These are phyloP conservation scores for Cudoniella acicularis DNA, from an alignment of 495 filamentous ascomycete species.

Conservation along the genomic window DNA sequence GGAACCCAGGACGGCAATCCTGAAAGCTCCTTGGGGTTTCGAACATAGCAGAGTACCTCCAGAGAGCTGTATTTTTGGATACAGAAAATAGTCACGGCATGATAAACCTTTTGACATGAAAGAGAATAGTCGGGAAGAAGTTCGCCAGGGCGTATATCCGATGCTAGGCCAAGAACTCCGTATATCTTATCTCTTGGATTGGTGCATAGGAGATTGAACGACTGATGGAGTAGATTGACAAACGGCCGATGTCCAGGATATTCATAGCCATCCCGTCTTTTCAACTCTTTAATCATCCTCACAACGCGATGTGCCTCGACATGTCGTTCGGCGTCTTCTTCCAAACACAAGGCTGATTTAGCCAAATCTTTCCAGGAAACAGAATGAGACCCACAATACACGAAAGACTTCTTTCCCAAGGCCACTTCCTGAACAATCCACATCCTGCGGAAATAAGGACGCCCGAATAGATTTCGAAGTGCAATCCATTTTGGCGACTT, in stretches of 20 bases:
- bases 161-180: not conserved
- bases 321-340: not conserved
- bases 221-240: not conserved
- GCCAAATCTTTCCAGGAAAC: not conserved
- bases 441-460: conserved; percentile 24
- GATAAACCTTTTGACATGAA: not conserved
- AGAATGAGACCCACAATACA: not conserved
- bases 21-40: not conserved
- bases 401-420: not conserved
- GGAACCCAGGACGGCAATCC: conserved; percentile 2
- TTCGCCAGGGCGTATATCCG: not conserved
- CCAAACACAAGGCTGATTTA: not conserved
- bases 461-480: conserved; percentile 14
- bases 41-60: not conserved
- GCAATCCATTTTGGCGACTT: conserved; percentile 3
- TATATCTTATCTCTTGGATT: conserved; percentile 4
- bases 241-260: not conserved
- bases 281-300: not conserved
- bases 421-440: conserved; percentile 28
- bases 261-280: not conserved
- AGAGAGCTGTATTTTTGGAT: not conserved
- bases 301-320: not conserved
- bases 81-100: not conserved
- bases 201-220: not conserved
- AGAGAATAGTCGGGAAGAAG: not conserved